Base-by-base conservation (phyloP, 2,329 filamentous ascomycete species). In the Fonsecaea multimorphosa region DNA sequence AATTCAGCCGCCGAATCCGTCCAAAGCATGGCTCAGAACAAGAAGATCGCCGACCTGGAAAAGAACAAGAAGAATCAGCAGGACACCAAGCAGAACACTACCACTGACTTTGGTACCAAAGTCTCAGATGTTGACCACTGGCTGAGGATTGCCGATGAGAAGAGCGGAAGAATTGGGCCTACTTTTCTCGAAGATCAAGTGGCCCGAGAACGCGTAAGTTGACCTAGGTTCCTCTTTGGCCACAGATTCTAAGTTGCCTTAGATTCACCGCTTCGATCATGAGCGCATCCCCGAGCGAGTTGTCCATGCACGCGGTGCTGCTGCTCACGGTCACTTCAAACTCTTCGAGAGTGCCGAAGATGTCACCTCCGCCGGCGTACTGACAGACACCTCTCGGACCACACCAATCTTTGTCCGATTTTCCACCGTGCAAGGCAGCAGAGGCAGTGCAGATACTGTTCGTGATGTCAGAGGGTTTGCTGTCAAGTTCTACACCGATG, bases 381-480 rank as follows among this genome's bases (percentile, higher is more conserved):
- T 92, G 53, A 91, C 86, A 1, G 89, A 91, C 68, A 91, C 88
- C 0, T 86, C 85, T 0, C 84, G 88, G 32, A 85, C 83, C 36
- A 92, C 90, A 0, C 87, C 84, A 69, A 80, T 91, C 0, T 91
- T 92, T 73, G 73, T 90, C 16, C 87, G 91, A 0, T 93, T 95
- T 76, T 94, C 91, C 0, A 94, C 91, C 0, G 91, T 92, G 0
- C 82, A 91, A 1, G 90, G 90, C 6, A 91, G 87, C 74, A 84
- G 88, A 36, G 91, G 91, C 12, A 91, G 88, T 58, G 89, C 91
- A 5, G 91, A 95, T 74, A 93, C 90, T 0, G 91, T 93, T 0
- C 86, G 91, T n/a, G 91, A 95, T 80, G 89, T 93, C 1, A 86
- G 91, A 40, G 91, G 91, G 1, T 95, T 94, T 69, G 90, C 91